phyloP scores from a whole-genome alignment of 179 eudicot species.

The Beta macrorhiza region DNA sequence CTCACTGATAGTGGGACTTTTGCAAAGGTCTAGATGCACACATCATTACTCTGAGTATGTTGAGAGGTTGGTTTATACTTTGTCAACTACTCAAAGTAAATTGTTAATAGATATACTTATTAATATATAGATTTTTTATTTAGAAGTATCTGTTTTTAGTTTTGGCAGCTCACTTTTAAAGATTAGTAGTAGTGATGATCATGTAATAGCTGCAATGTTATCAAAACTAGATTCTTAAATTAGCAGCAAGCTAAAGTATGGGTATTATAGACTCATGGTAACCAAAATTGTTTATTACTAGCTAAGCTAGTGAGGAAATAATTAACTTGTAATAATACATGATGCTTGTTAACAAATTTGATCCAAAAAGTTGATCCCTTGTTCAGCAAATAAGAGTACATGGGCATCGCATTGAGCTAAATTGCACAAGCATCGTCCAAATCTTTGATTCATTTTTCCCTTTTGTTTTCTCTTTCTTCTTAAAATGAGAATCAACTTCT shows the following conservation, averaged over 20 bases:
- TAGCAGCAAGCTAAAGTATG: no score
- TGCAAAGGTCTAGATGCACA: background rate
- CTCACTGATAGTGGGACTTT: background rate
- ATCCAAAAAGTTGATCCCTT: background rate
- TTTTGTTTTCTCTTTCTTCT: background rate
- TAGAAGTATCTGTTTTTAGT: background rate
- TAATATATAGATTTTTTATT: background rate
- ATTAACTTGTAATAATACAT: background rate
- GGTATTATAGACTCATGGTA: no score
- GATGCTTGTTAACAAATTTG: no score
- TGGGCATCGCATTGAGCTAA: background rate
- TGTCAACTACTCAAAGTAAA: background rate
- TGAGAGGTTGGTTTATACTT: background rate
- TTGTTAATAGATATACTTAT: no score
- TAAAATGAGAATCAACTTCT: no score
- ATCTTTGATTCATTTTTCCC: background rate
- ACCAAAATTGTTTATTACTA: no score
- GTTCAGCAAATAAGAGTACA: background rate
- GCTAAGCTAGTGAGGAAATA: background rate
- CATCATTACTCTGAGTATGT: background rate
- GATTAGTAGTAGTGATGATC: no score
- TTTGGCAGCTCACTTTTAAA: no score
- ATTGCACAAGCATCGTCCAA: background rate
- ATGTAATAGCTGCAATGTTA: no score
- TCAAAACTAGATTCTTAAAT: no score